phyloP scores from a whole-genome alignment of 306 rosid species.

The Ziziphus jujuba region DNA sequence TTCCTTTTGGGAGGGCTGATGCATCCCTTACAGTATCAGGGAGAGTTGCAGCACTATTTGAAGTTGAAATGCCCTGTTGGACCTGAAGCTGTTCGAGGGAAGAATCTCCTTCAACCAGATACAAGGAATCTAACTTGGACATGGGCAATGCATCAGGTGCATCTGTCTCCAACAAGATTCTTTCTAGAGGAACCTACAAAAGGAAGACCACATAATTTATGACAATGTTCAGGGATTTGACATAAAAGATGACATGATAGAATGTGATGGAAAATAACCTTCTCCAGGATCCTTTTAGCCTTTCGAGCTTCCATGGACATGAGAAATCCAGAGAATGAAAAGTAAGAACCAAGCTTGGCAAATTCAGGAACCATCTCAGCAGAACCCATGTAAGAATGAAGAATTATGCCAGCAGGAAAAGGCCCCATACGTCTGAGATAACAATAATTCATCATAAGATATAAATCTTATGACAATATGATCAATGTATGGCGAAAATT shows the following conservation, averaged over 20 bases:
- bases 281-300: conserved; percentile 83
- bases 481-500: neutral
- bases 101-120: conserved; percentile 65
- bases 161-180: conserved; percentile 90
- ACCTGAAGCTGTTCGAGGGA: conserved; percentile 36
- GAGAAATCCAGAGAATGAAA: conserved; percentile 88
- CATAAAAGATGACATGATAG: neutral
- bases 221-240: conserved; percentile 1
- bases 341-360: conserved; percentile 76
- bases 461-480: too few species aligned
- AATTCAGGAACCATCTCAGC: conserved; percentile 94
- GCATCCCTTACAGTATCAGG: conserved; percentile 22
- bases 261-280: conserved; percentile 35
- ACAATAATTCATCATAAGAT: conserved; percentile 7
- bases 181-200: conserved; percentile 64
- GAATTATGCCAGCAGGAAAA: conserved; percentile 87
- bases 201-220: conserved; percentile 3
- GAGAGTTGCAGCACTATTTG: conserved; percentile 21
- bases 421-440: conserved; percentile 70
- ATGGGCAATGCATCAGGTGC: conserved; percentile 91
- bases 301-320: conserved; percentile 66
- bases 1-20: conserved; percentile 53
- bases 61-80: conserved; percentile 20
- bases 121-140: conserved; percentile 45
- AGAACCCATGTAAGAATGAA: conserved; percentile 89